A percentile compares a stretch with the other conserved stretches of the same genome.
Conservation (phyloP, 148 eudicot genomes). For the Rhododendron vialii region DNA sequence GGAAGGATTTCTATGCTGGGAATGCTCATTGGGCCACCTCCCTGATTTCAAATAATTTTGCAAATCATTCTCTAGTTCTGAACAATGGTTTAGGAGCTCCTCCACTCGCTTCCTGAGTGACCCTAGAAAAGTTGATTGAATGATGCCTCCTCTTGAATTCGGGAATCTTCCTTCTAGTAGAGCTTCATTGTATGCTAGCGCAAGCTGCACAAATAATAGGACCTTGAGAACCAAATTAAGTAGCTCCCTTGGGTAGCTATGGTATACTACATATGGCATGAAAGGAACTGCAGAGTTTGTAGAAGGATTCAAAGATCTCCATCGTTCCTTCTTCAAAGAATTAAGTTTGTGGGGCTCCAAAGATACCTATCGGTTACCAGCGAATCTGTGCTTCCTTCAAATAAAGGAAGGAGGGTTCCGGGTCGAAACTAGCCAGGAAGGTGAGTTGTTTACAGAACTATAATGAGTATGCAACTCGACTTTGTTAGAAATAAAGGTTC, state of each 20-base stretch:
- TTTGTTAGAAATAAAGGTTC: not conserved
- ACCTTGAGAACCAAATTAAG: not conserved
- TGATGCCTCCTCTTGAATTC: conserved; percentile 54
- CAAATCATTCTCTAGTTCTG: conserved; percentile 29
- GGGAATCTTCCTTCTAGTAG: conserved; percentile 46
- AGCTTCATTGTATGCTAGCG: conserved; percentile 81
- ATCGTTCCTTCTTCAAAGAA: not conserved
- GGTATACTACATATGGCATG: not conserved
- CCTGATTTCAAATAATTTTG: conserved; percentile 49
- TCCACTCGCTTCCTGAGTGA: conserved; percentile 74
- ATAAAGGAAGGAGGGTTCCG: not conserved
- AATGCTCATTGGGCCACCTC: conserved; percentile 53
- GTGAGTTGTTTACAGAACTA: not conserved
- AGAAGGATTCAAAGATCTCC: not conserved
- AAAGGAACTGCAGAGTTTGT: not conserved
- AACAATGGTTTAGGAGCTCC: conserved; percentile 42
- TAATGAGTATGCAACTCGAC: too few species aligned
- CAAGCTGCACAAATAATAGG: conserved; percentile 51
- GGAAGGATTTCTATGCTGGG: conserved; percentile 29
- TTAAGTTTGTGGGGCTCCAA: not conserved
- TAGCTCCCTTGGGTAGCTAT: not conserved
- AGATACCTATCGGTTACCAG: not conserved
- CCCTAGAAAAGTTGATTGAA: conserved; percentile 73
- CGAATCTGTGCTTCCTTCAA: not conserved
- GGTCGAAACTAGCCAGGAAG: not conserved